Percentiles rank a stretch among this genome's conserved stretches.
Conservation (phyloP, 805 yeast species). For the Candida insectalens region DNA sequence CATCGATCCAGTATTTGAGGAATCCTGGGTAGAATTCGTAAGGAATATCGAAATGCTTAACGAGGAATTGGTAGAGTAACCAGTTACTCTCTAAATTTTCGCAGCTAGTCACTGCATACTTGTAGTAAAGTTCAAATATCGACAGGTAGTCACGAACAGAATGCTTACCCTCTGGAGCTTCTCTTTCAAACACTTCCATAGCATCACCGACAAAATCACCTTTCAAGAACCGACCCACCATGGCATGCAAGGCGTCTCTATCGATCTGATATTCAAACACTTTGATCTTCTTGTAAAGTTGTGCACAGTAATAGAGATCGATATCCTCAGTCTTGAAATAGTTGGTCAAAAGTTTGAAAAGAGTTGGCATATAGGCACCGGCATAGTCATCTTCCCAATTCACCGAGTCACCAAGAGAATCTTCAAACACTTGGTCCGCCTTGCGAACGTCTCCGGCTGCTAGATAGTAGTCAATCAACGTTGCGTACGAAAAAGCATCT, state of each 20-base stretch:
- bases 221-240: slow-evolving; percentile 27
- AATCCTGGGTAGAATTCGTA: slow-evolving; percentile 49
- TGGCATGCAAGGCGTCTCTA: slow-evolving; percentile 27
- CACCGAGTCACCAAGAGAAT: slow-evolving; percentile 27
- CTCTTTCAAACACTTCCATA: slow-evolving; percentile 31
- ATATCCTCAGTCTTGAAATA: slow-evolving; percentile 13
- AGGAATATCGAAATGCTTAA: slow-evolving; percentile 47
- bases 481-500: slow-evolving; percentile 20
- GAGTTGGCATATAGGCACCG: slow-evolving; percentile 17
- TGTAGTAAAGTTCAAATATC: slow-evolving; percentile 25
- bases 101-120: slow-evolving; percentile 30
- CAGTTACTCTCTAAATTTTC: slow-evolving; percentile 39
- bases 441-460: slow-evolving; percentile 21
- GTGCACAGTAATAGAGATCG: slow-evolving; percentile 12
- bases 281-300: slow-evolving; percentile 32
- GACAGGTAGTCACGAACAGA: slow-evolving; percentile 6
- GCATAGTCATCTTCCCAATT: slow-evolving; percentile 32
- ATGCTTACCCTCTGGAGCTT: slow-evolving; percentile 17
- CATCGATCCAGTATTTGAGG: slow-evolving; percentile 44
- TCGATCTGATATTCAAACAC: slow-evolving; percentile 29
- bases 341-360: slow-evolving; percentile 17
- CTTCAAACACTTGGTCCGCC: slow-evolving; percentile 26
- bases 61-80: slow-evolving; percentile 49
- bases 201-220: slow-evolving; percentile 30
- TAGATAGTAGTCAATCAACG: slow-evolving; percentile 11